Evolutionary conservation across 768 basidiomycete genomes (phyloP).

Genomic region (Mycena alexandri): DNA sequence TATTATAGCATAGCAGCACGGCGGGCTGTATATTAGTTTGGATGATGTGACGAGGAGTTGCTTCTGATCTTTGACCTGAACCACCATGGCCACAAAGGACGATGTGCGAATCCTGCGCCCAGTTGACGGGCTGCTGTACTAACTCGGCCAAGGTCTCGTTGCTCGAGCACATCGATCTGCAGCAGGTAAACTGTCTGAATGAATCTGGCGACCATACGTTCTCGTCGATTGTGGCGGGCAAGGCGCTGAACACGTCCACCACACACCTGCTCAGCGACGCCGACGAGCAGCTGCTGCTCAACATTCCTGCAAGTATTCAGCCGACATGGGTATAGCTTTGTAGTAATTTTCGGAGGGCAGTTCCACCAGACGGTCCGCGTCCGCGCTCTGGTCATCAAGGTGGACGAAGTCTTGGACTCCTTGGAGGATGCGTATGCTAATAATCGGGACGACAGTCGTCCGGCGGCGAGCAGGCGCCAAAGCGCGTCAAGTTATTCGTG

Average conservation of each 20-base stretch:
- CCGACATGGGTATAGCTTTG: slow-evolving; percentile 1
- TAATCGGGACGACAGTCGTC: slow-evolving; percentile 38
- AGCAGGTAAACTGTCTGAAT: slow-evolving; percentile 79
- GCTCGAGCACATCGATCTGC: slow-evolving; percentile 68
- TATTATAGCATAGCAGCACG: slow-evolving; percentile 60
- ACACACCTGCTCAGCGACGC: slow-evolving; percentile 74
- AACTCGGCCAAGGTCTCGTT: slow-evolving; percentile 59
- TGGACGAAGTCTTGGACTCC: too few species aligned
- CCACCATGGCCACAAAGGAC: slow-evolving; percentile 29
- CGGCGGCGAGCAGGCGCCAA: slow-evolving; percentile 62
- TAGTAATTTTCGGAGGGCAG: slow-evolving; percentile 49
- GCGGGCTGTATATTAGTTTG: too few species aligned
- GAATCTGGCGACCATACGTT: slow-evolving; percentile 67
- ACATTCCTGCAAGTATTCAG: slow-evolving; percentile 66
- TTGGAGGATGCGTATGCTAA: too few species aligned
- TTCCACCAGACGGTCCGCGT: slow-evolving; percentile 79
- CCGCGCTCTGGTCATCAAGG: slow-evolving; percentile 66
- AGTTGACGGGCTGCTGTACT: slow-evolving; percentile 1
- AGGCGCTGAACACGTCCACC: slow-evolving; percentile 56
- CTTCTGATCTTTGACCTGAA: too few species aligned
- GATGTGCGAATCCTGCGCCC: slow-evolving; percentile 34
- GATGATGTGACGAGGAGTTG: too few species aligned
- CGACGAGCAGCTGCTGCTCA: slow-evolving; percentile 80
- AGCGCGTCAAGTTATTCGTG: slow-evolving; percentile 69
- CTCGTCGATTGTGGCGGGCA: slow-evolving; percentile 61